Conservation (phyloP, 805 yeast genomes). For the Candida michaelii region DNA sequence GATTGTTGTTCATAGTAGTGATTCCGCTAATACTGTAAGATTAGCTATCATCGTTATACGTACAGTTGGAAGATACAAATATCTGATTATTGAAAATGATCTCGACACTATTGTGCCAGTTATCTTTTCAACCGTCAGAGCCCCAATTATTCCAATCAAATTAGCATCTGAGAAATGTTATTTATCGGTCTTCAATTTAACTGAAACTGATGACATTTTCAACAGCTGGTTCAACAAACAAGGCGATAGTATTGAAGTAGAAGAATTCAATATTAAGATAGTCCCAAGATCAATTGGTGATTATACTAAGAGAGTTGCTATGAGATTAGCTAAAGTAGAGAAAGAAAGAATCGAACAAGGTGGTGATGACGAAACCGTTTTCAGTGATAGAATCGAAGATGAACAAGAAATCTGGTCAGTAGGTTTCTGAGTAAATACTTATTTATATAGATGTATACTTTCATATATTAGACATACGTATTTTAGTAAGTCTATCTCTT, state of each 20-base stretch:
- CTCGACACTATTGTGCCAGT: constrained; percentile 63
- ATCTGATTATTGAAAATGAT: constrained; percentile 49
- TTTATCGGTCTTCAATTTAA: constrained; percentile 66
- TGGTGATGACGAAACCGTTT: constrained; percentile 84
- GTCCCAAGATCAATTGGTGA: constrained; percentile 79
- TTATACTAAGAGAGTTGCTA: constrained; percentile 87
- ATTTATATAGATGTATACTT: constrained; percentile 4
- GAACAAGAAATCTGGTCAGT: constrained; percentile 87
- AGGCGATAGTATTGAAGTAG: constrained; percentile 35
- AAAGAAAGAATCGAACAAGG: constrained; percentile 87
- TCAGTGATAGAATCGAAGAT: constrained; percentile 82
- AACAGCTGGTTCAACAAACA: constrained; percentile 60
- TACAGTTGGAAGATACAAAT: constrained; percentile 67
- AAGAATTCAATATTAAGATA: constrained; percentile 39
- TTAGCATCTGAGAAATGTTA: constrained; percentile 92
- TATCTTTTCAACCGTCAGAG: constrained; percentile 81
- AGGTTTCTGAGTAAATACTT: constrained; percentile 35
- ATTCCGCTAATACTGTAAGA: constrained; percentile 76
- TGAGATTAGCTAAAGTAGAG: constrained; percentile 80
- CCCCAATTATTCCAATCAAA: constrained; percentile 85
- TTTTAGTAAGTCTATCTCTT: no score
- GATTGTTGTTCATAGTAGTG: constrained; percentile 54
- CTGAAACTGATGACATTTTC: constrained; percentile 63
- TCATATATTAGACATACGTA: background rate
- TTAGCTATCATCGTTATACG: constrained; percentile 72